Conservation (phyloP, 1,284 basidiomycete species). For the Cutaneotrichosporon sp. region DNA sequence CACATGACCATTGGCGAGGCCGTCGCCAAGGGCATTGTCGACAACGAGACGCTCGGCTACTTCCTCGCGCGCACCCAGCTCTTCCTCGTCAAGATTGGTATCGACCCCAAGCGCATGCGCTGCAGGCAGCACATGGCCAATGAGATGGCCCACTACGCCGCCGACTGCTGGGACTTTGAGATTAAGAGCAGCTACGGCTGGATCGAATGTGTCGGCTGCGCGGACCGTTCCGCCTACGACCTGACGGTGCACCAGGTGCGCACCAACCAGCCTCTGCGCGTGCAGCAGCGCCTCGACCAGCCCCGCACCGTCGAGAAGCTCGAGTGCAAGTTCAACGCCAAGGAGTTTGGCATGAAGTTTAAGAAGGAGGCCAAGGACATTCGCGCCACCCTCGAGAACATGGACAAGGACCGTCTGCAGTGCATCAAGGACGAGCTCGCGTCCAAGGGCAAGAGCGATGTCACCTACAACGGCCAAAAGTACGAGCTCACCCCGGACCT, state of each 20-base stretch:
- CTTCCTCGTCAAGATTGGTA: slow-evolving; percentile 88
- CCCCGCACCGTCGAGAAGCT: slow-evolving; percentile 70
- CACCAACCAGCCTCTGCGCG: slow-evolving; percentile 64
- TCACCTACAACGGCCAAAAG: slow-evolving; percentile 59
- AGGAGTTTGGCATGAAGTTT: slow-evolving; percentile 81
- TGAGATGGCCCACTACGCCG: slow-evolving; percentile 99
- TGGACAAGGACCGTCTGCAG: slow-evolving; percentile 65
- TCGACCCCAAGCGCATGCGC: slow-evolving; percentile 75
- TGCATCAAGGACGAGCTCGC: slow-evolving; percentile 68
- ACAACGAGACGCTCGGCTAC: slow-evolving; percentile 96
- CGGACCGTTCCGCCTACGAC: slow-evolving; percentile 96
- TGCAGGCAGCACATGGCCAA: slow-evolving; percentile 96
- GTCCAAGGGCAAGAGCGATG: slow-evolving; percentile 34
- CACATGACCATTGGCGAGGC: slow-evolving; percentile 81
- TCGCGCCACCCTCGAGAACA: slow-evolving; percentile 62
- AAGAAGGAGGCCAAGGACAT: slow-evolving; percentile 74
- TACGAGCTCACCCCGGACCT: slow-evolving; percentile 71
- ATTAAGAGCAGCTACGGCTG: slow-evolving; percentile 92
- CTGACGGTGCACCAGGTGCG: slow-evolving; percentile 57
- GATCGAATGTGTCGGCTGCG: slow-evolving; percentile 99
- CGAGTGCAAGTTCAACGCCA: slow-evolving; percentile 78
- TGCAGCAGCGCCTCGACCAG: slow-evolving; percentile 77
- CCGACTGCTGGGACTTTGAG: slow-evolving; percentile 99
- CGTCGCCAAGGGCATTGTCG: slow-evolving; percentile 75
- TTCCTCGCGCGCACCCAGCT: slow-evolving; percentile 89